A percentile compares a stretch with the other conserved stretches of the same genome.
phyloP scores from a whole-genome alignment of 2,329 filamentous ascomycete species.

The Neopestalotiopsis sp. region DNA sequence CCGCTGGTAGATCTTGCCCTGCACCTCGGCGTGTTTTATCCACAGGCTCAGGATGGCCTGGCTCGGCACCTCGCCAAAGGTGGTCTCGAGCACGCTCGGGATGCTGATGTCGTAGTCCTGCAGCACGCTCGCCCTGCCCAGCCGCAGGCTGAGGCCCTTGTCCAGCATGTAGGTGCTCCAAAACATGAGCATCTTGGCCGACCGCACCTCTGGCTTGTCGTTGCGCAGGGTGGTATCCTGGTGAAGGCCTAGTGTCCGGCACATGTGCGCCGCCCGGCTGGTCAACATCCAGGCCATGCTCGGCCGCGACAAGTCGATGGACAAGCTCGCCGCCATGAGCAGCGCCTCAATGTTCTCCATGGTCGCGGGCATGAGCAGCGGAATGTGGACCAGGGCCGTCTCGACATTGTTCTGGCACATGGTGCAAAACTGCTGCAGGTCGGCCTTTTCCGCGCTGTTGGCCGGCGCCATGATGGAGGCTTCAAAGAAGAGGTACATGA shows the following conservation, averaged over 20 bases:
- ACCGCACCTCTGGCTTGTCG: conserved; percentile 31
- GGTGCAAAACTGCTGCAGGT: conserved; percentile 31
- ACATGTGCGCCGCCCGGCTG: conserved; percentile 39
- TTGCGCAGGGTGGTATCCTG: conserved; percentile 32
- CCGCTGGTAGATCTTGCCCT: conserved; percentile 61
- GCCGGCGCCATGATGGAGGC: conserved; percentile 28
- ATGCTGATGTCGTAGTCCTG: conserved; percentile 63
- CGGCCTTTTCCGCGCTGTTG: conserved; percentile 30
- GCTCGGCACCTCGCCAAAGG: conserved; percentile 39
- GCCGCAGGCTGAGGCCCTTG: conserved; percentile 58
- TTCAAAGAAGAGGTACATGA: conserved; percentile 41
- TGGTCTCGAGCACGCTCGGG: conserved; percentile 37
- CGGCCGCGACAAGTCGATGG: conserved; percentile 37
- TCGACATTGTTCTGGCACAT: conserved; percentile 40
- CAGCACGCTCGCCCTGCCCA: conserved; percentile 58
- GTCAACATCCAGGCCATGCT: conserved; percentile 38
- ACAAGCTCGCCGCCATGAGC: conserved; percentile 42
- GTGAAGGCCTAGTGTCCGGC: conserved; percentile 38
- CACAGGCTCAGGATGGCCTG: conserved; percentile 50
- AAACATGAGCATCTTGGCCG: conserved; percentile 52
- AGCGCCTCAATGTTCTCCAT: conserved; percentile 56
- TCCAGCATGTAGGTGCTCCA: conserved; percentile 64
- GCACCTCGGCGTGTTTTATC: conserved; percentile 58
- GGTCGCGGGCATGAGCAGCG: conserved; percentile 52
- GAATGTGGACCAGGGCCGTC: conserved; percentile 41